Evolutionary conservation across 192 early-diverging fungal species (phyloP), one percentile per base, ranked within the genome.

Genomic region (Spizellomyces sp.): DNA sequence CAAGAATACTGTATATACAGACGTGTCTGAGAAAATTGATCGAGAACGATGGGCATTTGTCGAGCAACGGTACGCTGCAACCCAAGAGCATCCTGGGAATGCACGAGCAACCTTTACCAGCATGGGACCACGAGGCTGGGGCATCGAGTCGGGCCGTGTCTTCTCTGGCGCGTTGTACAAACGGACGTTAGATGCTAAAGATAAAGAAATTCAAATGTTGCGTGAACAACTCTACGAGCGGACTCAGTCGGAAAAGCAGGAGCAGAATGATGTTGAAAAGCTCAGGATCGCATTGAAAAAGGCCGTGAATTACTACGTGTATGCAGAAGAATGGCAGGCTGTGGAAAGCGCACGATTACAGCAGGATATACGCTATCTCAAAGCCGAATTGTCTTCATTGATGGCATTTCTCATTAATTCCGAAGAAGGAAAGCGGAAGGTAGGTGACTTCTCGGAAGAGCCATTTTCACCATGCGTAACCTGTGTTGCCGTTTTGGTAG

Each of bases 341-440:
- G 56, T 48, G 9, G 84, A 88, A 65, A 79, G 79, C 64, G 48
- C 69, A 5, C 62, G 83, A n/a, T 64, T 88, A 64, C 78, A 81
- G 58, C 64, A 72, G 41, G 82, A 86, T 64, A 74, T 87, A n/a
- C 69, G 77, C 47, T 65, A 75, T 58, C 62, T 88, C 22, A 88
- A 88, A 68, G 79, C 72, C 0, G 85, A 88, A 71, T 70, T 84
- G 50, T 77, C 80, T 0, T 79, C 81, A 5, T 52, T 88, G 52
- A 83, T 88, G 77, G 86, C 84, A 0, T 84, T 86, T 52, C 65
- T 88, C 17, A 87, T 88, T 45, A 84, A 84, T 58, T 80, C 84
- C 0, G 86, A 88, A 64, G 81, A 81, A 47, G 81, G 84, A 58
- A 87, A 87, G 75, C 64, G 81, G 15, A 70, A 76, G 70, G 83